Percentiles rank a stretch among this genome's conserved stretches.
These are phyloP conservation scores for Myriangium duriaei DNA, from an alignment of 2,329 filamentous ascomycete genomes.

Conservation along the genomic window DNA sequence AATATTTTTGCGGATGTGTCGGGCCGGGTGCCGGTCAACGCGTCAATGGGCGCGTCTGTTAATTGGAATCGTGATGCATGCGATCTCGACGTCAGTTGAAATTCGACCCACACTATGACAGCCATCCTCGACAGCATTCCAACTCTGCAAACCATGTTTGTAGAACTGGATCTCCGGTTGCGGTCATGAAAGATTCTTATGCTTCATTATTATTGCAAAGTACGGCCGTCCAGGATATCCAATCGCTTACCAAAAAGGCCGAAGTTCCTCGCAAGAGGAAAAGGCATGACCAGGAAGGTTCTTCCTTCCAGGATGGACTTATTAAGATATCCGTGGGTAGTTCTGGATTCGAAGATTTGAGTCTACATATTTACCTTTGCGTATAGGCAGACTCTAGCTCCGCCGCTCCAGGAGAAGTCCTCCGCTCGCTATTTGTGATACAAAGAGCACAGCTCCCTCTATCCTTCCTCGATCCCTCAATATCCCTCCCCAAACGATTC, in stretches of 20 bases:
- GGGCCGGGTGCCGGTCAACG: no score
- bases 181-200: background rate
- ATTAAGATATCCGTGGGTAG: background rate
- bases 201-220: background rate
- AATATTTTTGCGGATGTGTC: no score
- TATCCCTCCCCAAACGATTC: conserved; percentile 43
- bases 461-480: conserved; percentile 47
- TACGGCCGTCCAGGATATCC: background rate
- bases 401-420: no score
- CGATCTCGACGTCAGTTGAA: background rate
- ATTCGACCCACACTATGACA: background rate
- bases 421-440: conserved; percentile 33
- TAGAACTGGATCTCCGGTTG: background rate
- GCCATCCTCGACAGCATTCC: no score
- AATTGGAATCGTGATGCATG: conserved; percentile 8
- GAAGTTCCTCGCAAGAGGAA: background rate
- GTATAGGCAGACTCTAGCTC: no score
- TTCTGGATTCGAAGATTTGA: background rate
- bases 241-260: background rate
- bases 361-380: no score
- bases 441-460: conserved; percentile 48
- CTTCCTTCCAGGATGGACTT: background rate
- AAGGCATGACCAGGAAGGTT: background rate
- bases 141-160: no score
- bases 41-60: no score